Conservation (phyloP, 179 eudicot species). For the Monotropa hypopitys region DNA sequence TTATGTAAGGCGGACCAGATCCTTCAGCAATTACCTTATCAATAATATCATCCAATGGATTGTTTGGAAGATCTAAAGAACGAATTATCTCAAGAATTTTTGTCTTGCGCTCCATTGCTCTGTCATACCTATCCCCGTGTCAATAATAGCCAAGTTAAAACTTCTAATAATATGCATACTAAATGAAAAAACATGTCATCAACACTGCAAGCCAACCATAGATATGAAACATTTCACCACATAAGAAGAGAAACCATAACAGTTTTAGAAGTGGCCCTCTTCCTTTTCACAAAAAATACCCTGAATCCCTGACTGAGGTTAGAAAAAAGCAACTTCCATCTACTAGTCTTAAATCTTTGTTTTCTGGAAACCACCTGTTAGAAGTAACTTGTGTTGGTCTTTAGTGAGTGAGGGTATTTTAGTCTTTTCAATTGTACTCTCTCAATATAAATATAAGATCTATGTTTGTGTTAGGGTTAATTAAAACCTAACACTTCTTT, state of each 20-base stretch:
- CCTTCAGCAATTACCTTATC: constrained; percentile 56
- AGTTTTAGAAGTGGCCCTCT: not conserved
- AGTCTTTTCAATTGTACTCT: too few relatives aligned
- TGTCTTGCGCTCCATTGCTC: constrained; percentile 62
- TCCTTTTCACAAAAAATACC: not conserved
- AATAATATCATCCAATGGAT: constrained; percentile 93
- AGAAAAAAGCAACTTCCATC: not conserved
- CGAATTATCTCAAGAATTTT: constrained; percentile 70
- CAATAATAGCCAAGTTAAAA: not conserved
- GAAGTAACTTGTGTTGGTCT: too few relatives aligned
- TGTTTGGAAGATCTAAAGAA: constrained; percentile 89
- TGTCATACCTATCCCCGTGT: constrained; percentile 55
- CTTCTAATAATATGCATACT: not conserved
- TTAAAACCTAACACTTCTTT: too few relatives aligned
- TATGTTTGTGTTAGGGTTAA: too few relatives aligned
- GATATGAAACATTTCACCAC: not conserved
- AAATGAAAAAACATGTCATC: not conserved
- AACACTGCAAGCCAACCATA: constrained; percentile 1
- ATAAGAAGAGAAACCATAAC: not conserved
- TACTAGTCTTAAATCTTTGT: not conserved
- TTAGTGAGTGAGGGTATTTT: too few relatives aligned
- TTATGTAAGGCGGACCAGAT: not conserved
- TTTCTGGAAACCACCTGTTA: not conserved
- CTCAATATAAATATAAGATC: too few relatives aligned
- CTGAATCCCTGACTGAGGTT: not conserved